These are phyloP conservation scores for Solanum medicagineum DNA, from an alignment of 257 asterid species.

Conservation along the genomic window DNA sequence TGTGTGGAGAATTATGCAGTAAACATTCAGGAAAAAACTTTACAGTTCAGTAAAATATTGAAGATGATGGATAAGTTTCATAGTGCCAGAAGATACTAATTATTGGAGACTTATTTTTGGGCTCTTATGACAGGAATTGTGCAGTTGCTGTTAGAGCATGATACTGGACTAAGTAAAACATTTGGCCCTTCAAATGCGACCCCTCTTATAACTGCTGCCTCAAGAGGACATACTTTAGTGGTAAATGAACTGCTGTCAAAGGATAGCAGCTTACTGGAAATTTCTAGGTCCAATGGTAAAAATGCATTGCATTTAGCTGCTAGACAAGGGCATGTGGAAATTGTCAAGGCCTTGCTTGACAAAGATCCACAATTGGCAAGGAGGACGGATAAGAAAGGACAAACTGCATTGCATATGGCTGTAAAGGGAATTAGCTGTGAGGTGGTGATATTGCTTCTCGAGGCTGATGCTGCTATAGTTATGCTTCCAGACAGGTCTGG, in stretches of 20 bases:
- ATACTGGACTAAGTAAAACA: constrained; percentile 37
- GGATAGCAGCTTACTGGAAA: constrained; percentile 37
- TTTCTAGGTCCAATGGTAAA: constrained; percentile 40
- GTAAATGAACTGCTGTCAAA: constrained; percentile 32
- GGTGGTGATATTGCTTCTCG: constrained; percentile 33
- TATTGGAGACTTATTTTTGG: neutral
- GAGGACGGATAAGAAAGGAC: constrained; percentile 47
- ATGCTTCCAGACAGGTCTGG: constrained; percentile 45
- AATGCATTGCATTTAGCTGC: constrained; percentile 48
- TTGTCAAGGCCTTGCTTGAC: constrained; percentile 39
- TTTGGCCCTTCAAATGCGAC: constrained; percentile 45
- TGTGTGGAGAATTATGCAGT: neutral
- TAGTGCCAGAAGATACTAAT: neutral
- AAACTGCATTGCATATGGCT: constrained; percentile 53
- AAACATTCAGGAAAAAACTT: neutral
- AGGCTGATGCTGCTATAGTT: constrained; percentile 47
- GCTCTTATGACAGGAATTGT: constrained; percentile 25
- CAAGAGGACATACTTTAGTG: constrained; percentile 33
- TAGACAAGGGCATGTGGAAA: constrained; percentile 42
- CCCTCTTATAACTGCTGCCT: constrained; percentile 49
- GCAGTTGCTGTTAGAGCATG: constrained; percentile 34
- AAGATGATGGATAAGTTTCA: neutral
- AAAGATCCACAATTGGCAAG: constrained; percentile 40
- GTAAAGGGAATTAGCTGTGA: constrained; percentile 43
- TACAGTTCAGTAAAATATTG: neutral